Evolutionary conservation across 2,329 filamentous ascomycete species (phyloP).

Genomic region (Dryadomyces sulphureus): DNA sequence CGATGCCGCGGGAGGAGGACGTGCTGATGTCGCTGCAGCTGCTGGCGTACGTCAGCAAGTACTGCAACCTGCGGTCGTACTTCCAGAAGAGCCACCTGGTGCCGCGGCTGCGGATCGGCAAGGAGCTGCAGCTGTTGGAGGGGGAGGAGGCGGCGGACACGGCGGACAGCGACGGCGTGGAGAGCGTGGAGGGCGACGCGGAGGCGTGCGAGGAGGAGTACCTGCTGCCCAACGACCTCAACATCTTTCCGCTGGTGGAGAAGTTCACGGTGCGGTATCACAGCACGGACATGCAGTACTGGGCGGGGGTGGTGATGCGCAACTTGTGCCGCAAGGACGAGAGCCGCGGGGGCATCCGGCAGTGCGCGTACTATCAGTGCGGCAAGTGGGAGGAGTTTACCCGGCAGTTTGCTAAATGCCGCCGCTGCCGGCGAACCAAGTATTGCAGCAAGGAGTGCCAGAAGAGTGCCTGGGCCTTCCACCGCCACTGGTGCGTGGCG

Average conservation of each 20-base stretch:
- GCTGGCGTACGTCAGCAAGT: constrained; percentile 94
- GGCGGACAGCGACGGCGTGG: constrained; percentile 6
- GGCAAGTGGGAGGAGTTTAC: constrained; percentile 97
- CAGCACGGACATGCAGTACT: constrained; percentile 97
- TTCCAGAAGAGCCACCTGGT: constrained; percentile 93
- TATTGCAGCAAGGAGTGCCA: constrained; percentile 99
- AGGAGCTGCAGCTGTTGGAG: constrained; percentile 69
- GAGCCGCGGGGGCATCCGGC: constrained; percentile 79
- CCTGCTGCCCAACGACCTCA: constrained; percentile 82
- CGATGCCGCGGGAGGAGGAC: constrained; percentile 93
- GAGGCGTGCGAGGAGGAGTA: constrained; percentile 65
- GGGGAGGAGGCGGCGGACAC: constrained; percentile 34
- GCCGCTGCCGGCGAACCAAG: constrained; percentile 88
- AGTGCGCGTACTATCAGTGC: constrained; percentile 96
- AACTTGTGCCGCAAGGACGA: constrained; percentile 98
- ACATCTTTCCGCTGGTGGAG: constrained; percentile 95
- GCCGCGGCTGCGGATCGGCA: constrained; percentile 77
- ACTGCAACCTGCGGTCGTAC: constrained; percentile 88
- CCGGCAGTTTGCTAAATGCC: constrained; percentile 94
- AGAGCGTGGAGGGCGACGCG: constrained; percentile 14
- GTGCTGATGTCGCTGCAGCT: constrained; percentile 96
- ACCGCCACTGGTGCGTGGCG: constrained; percentile 91
- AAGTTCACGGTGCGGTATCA: constrained; percentile 96
- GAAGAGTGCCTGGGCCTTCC: constrained; percentile 96
- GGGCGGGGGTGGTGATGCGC: constrained; percentile 97